These are phyloP conservation scores for Margaritispora aquatica DNA, from an alignment of 495 filamentous ascomycete species.

Conservation along the genomic window DNA sequence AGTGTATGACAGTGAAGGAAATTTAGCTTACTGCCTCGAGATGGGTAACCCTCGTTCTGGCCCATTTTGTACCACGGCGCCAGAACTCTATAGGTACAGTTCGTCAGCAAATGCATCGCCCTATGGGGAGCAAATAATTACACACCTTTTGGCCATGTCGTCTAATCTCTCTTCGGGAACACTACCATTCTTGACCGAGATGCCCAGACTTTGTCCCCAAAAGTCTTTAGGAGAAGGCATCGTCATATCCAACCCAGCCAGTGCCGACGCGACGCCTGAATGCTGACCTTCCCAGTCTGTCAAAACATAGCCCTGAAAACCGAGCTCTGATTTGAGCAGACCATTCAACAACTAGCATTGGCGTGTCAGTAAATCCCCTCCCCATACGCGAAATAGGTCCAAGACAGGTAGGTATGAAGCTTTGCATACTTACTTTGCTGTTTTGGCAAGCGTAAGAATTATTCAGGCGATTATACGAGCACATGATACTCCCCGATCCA, in stretches of 20 bases:
- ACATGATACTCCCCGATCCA: constrained; percentile 58
- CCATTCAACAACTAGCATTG: constrained; percentile 52
- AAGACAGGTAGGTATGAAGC: too few species aligned
- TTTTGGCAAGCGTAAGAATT: constrained; percentile 61
- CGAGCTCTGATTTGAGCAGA: constrained; percentile 59
- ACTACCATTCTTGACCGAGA: constrained; percentile 35
- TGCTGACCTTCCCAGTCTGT: constrained; percentile 64
- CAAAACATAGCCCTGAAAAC: constrained; percentile 63
- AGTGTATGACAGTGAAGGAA: too few species aligned
- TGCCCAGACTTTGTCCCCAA: constrained; percentile 69
- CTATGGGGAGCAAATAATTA: too few species aligned
- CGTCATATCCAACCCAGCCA: constrained; percentile 45
- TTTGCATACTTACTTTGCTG: too few species aligned
- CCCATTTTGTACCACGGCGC: constrained; percentile 61
- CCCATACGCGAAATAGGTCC: too few species aligned
- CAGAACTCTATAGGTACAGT: constrained; percentile 91
- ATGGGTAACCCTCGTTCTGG: constrained; percentile 45
- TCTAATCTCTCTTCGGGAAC: too few species aligned
- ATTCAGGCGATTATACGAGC: constrained; percentile 63
- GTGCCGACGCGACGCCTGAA: constrained; percentile 36
- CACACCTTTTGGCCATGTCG: too few species aligned
- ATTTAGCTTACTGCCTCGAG: too few species aligned
- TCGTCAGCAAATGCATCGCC: too few species aligned
- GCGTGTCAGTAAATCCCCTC: too few species aligned
- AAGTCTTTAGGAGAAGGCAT: constrained; percentile 48